Evolutionary conservation across 768 basidiomycete species (phyloP), one percentile per base, ranked within the genome.

Genomic region (Mrakia hoshinonis): DNA sequence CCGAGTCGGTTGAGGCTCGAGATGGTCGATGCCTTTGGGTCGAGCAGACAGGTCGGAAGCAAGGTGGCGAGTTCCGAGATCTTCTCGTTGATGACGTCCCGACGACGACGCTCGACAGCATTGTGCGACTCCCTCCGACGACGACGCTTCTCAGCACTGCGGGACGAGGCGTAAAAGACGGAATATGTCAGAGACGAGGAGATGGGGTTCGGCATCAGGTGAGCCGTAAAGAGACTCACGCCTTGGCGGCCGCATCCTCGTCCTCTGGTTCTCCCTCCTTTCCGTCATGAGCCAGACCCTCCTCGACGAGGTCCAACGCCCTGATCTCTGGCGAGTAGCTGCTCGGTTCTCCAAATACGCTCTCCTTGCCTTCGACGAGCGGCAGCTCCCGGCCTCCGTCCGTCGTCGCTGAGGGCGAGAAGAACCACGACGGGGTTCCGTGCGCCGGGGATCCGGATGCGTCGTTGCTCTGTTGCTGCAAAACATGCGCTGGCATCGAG

Each of bases 31-130:
- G 24, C 47, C 47, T 51, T n/a, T 11, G 70, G 65, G 24, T 72
- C 70, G 38, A 72, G 70, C 34, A 72, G 39, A 29, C 70, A 72
- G 13, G 26, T 34, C 13, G 92, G 92, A 73, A 96, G 89, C 55
- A 96, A 83, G 26, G 88, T 88, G 24, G 92, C 89, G 1, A 96
- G 85, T 78, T 96, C 92, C 48, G 85, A 85, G 75, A 96, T 96
- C 80, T 92, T 91, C 81, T 96, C 92, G 80, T 96, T 96, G 79
- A 96, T 96, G 78, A 93, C 94, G 77, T 96, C 92, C 61, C 92
- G 79, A 72, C 92, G 77, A 34, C 92, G 81, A 22, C 92, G 82
- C 81, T 96, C 92, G 74, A 96, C 92, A 2, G 91, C 91, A 75
- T 96, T 96, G 78, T 96, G 92, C 10, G 86, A 88, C 80, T 94